Evolutionary conservation across 441 rosid genomes (phyloP), one percentile per base, ranked within the genome.

Genomic region (Manihot esculenta): DNA sequence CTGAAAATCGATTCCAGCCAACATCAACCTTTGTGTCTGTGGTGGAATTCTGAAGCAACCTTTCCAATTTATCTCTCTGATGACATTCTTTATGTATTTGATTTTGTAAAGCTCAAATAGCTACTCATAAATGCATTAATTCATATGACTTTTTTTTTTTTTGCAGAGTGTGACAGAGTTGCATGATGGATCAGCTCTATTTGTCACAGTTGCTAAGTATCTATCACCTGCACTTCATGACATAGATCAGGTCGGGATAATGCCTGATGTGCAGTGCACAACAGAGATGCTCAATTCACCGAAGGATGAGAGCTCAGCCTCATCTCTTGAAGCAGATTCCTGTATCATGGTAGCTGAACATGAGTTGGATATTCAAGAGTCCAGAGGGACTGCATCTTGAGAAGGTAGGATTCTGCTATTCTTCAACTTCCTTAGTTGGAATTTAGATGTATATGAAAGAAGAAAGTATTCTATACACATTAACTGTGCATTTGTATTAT

Each of bases 341-440:
- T 93, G 97, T 74, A 84, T 93, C 75, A 75, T 93, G 97, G 96
- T 93, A 8, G 98, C 98, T 0, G 93, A 93, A 76, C 94, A 89
- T 65, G 88, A 89, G 79, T 80, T 93, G 78, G 94, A 91, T 74
- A 58, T 81, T 75, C 91, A 82, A 76, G 84, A 78, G 30, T 80
- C 87, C 24, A 76, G 76, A 71, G 94, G 90, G 6, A 84, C 90
- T 74, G 92, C 96, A 68, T 91, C 94, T 74, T 88, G 77, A 45
- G 83, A 50, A 73, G 71, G 33, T 20, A 70, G 20, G 38, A 42
- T 60, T 64, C 66, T 54, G 50, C 61, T n/a, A 42, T 10, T 67
- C 48, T 59, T 44, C 3, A 26, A 54, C 55, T 49, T 71, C 35
- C 26, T 14, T 49, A 11, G 10, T 13, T 33, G 24, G 13, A 5